Evolutionary conservation across 2,329 filamentous ascomycete genomes (phyloP).

Genomic region (Aspergillus sp.): DNA sequence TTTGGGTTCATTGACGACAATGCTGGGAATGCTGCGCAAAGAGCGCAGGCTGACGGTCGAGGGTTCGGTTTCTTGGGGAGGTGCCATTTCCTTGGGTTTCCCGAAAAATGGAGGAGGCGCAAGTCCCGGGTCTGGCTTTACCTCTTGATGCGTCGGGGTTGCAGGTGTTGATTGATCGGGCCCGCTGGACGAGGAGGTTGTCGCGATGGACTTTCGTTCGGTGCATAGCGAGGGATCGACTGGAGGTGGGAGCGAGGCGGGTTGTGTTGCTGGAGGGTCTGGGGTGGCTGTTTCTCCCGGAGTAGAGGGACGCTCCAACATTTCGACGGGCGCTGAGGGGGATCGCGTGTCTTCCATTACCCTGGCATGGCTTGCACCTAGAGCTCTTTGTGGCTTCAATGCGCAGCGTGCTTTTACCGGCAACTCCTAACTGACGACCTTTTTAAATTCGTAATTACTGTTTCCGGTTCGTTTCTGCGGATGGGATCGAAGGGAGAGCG

Average conservation of each 20-base stretch:
- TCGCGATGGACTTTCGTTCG: conserved; percentile 26
- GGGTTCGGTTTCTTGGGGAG: conserved; percentile 23
- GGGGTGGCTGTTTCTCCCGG: conserved; percentile 28
- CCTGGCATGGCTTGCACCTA: conserved; percentile 34
- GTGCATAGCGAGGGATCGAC: conserved; percentile 22
- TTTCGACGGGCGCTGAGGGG: conserved; percentile 27
- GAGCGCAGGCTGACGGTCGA: conserved; percentile 29
- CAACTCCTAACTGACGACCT: background rate
- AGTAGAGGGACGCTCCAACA: conserved; percentile 27
- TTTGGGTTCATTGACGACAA: conserved; percentile 37
- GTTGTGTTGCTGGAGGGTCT: conserved; percentile 25
- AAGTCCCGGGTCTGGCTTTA: conserved; percentile 14
- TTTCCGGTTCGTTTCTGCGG: background rate
- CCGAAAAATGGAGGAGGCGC: conserved; percentile 1
- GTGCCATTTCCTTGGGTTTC: conserved; percentile 16
- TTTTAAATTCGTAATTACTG: background rate
- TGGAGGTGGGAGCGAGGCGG: conserved; percentile 28
- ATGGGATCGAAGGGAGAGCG: conserved; percentile 8
- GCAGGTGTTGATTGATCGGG: conserved; percentile 10
- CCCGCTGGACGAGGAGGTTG: conserved; percentile 24
- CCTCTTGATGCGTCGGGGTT: conserved; percentile 15
- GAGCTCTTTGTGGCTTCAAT: conserved; percentile 2
- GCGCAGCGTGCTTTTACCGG: background rate
- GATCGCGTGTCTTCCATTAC: conserved; percentile 35
- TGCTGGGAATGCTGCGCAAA: conserved; percentile 40